phyloP scores from a whole-genome alignment of 2,329 filamentous ascomycete genomes.

The Hawksworthiomyces lignivorus region DNA sequence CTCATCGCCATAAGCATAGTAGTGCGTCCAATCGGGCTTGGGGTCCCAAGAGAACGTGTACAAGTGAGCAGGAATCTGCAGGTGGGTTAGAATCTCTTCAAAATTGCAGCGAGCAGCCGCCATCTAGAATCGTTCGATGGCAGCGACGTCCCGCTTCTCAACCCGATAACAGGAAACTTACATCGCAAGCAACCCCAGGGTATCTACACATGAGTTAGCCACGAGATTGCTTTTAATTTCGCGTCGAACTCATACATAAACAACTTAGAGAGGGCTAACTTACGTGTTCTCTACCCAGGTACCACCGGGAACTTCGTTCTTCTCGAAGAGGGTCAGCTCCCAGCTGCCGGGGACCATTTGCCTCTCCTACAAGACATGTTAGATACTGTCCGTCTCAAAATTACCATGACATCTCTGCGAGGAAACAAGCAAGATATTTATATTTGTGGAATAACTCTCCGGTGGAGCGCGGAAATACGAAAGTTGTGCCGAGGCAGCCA shows the following conservation, averaged over 20 bases:
- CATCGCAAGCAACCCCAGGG: slow-evolving; percentile 35
- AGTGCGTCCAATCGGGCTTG: slow-evolving; percentile 25
- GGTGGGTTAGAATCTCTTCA: too few species aligned
- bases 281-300: slow-evolving; percentile 46
- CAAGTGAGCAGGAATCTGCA: slow-evolving; percentile 27
- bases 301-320: slow-evolving; percentile 37
- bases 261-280: background rate
- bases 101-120: too few species aligned
- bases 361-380: slow-evolving; percentile 17
- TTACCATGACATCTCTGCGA: too few species aligned
- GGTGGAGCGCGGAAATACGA: too few species aligned
- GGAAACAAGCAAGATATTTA: too few species aligned
- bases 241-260: too few species aligned
- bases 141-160: too few species aligned
- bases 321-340: slow-evolving; percentile 33
- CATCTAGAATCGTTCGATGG: too few species aligned
- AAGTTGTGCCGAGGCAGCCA: too few species aligned
- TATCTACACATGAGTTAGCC: slow-evolving; percentile 1
- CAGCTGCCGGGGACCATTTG: slow-evolving; percentile 31
- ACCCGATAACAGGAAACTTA: background rate
- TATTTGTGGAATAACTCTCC: too few species aligned
- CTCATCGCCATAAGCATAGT: slow-evolving; percentile 20
- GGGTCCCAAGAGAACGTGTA: slow-evolving; percentile 23
- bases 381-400: background rate
- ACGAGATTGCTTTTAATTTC: too few species aligned